Conservation (phyloP, 2,329 filamentous ascomycete genomes). For the Rutstroemia sydowiana region DNA sequence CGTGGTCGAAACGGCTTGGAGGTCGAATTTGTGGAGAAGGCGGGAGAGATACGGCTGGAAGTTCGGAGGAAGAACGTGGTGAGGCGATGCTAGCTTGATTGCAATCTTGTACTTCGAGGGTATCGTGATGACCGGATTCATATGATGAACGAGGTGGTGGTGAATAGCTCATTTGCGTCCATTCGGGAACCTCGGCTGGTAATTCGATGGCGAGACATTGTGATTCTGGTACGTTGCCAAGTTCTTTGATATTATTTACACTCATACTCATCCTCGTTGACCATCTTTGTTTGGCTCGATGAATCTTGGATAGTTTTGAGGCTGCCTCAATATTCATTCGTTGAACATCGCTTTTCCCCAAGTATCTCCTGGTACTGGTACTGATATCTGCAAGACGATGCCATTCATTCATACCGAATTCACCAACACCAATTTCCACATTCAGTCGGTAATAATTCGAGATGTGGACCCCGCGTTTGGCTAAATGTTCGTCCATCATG, state of each 20-base stretch:
- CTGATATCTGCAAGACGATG: conserved; percentile 88
- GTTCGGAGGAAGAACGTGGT: conserved; percentile 23
- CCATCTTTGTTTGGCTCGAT: conserved; percentile 53
- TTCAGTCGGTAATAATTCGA: conserved; percentile 97
- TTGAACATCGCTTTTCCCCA: conserved; percentile 66
- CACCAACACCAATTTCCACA: conserved; percentile 89
- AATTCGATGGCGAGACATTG: conserved; percentile 43
- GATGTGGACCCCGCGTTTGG: conserved; percentile 69
- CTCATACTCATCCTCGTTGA: conserved; percentile 14
- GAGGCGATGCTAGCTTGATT: conserved; percentile 31
- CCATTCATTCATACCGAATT: conserved; percentile 99
- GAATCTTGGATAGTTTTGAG: conserved; percentile 74
- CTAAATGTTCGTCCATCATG: conserved; percentile 74
- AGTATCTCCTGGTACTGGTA: conserved; percentile 80
- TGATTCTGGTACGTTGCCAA: conserved; percentile 33
- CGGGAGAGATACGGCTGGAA: conserved; percentile 11
- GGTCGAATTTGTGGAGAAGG: conserved; percentile 6
- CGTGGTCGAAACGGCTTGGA: too few species aligned
- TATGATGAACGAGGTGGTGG: conserved; percentile 28
- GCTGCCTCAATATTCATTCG: conserved; percentile 70
- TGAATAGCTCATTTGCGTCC: conserved; percentile 12
- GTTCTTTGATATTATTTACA: conserved; percentile 11
- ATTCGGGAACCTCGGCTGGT: conserved; percentile 40
- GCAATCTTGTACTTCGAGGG: conserved; percentile 20
- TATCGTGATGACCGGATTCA: conserved; percentile 28